Conservation (phyloP, 2,329 filamentous ascomycete genomes). For the Leptographium flavum region DNA sequence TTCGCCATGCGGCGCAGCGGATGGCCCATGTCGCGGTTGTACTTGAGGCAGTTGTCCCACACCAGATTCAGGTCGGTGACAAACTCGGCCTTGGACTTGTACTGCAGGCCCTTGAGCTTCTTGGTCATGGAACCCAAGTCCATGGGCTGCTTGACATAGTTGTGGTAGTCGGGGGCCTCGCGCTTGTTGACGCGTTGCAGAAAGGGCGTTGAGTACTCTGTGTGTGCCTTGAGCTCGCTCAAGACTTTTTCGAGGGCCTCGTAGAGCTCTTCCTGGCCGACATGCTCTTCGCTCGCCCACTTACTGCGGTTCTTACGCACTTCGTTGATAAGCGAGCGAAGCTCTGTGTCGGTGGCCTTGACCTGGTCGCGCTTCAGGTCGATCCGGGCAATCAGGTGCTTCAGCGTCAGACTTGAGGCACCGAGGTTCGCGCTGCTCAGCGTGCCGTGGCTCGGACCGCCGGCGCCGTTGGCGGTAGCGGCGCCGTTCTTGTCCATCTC, state of each 20-base stretch:
- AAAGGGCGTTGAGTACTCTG: constrained; percentile 94
- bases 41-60: constrained; percentile 92
- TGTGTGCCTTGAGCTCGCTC: constrained; percentile 92
- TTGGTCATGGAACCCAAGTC: constrained; percentile 97
- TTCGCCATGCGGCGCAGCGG: constrained; percentile 84
- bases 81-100: constrained; percentile 88
- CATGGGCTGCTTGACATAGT: constrained; percentile 91
- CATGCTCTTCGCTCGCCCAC: constrained; percentile 95
- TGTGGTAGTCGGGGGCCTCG: constrained; percentile 91
- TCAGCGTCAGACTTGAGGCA: constrained; percentile 87
- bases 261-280: constrained; percentile 95
- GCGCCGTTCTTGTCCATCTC: constrained; percentile 63
- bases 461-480: constrained; percentile 18
- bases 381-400: constrained; percentile 91
- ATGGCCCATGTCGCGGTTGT: constrained; percentile 82
- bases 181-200: constrained; percentile 90
- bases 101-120: constrained; percentile 69
- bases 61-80: constrained; percentile 88
- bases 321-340: constrained; percentile 88
- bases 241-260: constrained; percentile 94
- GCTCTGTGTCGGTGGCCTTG: constrained; percentile 79
- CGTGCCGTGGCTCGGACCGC: constrained; percentile 63
- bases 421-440: constrained; percentile 89
- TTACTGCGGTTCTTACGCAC: constrained; percentile 96
- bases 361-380: constrained; percentile 86